Evolutionary conservation across 306 rosid species (phyloP), one percentile per base, ranked within the genome.

Genomic region (Hippophae rhamnoides): DNA sequence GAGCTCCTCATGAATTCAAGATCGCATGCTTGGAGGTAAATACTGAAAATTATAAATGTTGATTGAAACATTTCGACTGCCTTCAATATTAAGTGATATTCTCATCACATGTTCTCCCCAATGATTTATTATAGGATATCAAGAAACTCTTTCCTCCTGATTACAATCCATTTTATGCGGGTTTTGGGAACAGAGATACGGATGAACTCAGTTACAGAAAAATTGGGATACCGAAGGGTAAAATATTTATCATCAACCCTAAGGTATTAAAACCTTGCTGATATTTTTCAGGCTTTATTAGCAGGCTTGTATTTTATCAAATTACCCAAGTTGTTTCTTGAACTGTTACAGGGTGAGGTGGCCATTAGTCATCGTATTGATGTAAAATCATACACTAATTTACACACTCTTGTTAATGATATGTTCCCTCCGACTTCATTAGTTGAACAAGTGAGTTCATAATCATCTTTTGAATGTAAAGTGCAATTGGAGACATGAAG

Each of bases 1-100:
- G 99, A 80, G 96, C 99, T 60, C 99, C 99, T 7, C 99, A 92
- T 44, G 99, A 92, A 69, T 92, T 92, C 82, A 92, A 92, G 84
- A 92, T 92, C 59, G 96, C 96, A 13, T 92, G 99, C 73, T 81
- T 92, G 72, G 95, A 92, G 96, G 99, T 92, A 81, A 76, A 26
- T 67, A 3, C 41, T 27, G 10, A 54, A 68, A 57, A 69, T 49
- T 61, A 14, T 27, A 54, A 13, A 44, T 56, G 43, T 64, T 50
- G 23, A 5, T 64, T 25, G 46, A 31, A 69, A 53, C 53, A 13
- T 62, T 55, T 41, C 44, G 69, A 41, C 44, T 66, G 55, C 57
- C 53, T 41, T 49, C 25, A 56, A 40, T 67, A 47, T 23, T 18
- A 52, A 40, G 13, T 63, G 43, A 10, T 70, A 60, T 72, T 69